phyloP scores from a whole-genome alignment of 2,329 filamentous ascomycete species.

The Diaporthe sp. region DNA sequence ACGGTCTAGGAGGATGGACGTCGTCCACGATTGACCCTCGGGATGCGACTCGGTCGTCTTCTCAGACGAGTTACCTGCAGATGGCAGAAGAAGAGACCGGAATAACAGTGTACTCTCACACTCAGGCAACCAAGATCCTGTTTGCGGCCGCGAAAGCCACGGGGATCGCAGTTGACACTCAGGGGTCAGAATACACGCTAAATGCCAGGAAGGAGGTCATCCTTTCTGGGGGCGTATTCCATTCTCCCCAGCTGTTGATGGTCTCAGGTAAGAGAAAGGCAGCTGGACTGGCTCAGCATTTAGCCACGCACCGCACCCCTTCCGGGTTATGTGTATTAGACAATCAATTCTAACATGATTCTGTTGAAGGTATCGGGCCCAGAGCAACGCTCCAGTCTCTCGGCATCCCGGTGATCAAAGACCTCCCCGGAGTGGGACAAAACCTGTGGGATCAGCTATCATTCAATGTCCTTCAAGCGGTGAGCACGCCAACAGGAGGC shows the following conservation, averaged over 20 bases:
- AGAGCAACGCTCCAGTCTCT: neutral
- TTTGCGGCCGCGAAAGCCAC: neutral
- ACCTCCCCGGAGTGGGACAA: conserved; percentile 39
- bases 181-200: neutral
- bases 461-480: neutral
- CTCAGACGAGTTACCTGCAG: conserved; percentile 27
- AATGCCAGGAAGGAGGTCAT: conserved; percentile 5
- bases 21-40: conserved; percentile 33
- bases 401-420: conserved; percentile 35
- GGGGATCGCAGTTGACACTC: neutral
- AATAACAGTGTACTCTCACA: conserved; percentile 31
- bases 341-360: neutral
- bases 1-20: neutral
- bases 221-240: conserved; percentile 46
- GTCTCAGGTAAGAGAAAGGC: conserved; percentile 41
- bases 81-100: conserved; percentile 45
- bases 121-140: neutral
- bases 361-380: neutral
- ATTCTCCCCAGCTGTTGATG: conserved; percentile 55
- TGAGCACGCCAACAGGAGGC: conserved; percentile 7
- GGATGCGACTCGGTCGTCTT: conserved; percentile 16
- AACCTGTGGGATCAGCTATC: conserved; percentile 22
- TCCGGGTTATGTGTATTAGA: too few relatives aligned
- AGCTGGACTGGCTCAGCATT: too few relatives aligned
- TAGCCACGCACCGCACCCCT: neutral